Base-by-base conservation (phyloP, 1,284 basidiomycete species). In the Mycena citricolor region DNA sequence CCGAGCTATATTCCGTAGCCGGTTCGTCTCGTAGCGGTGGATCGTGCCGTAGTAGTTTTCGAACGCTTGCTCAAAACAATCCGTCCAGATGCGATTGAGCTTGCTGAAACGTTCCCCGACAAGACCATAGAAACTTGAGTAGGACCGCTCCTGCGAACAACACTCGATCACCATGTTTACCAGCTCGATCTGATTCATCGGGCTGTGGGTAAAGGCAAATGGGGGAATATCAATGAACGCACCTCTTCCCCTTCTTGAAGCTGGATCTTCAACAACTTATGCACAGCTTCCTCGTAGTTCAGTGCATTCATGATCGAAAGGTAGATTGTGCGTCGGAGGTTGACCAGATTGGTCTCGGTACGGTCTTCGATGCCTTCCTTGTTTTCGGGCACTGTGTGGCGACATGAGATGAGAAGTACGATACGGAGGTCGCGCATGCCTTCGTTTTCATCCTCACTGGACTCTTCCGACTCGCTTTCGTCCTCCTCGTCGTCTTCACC, bases 81-180 rank as follows among this genome's bases (percentile, higher is more conserved):
- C 91, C 32, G 86, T 89, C 94, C 95, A 99, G 8, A 90, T 77
- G 21, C 92, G 86, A 64, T 97, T 94, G 55, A 99, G 76, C 68
- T 97, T 97, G 73, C 90, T 90, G 70, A 99, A 94, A 10, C 95
- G 86, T 67, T 99, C 95, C 41, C 93, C 94, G 57, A 97, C 81
- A 25, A 97, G 82, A 16, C 95, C 95, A 62, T 95, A 99, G 73
- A 97, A 99, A 30, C 81, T 91, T 8, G 90, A 90, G 65, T 97
- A 99, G 0, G 95, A 94, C 4, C 95, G 87, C 64, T 99, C 95
- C 73, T 99, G 95, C 3, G 95, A 99, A 64, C 95, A 99, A 85
- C 95, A 99, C 62, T 99, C 95, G 65, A 99, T 88, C 49, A 99
- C 81, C 95, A 99, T 99, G 74, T 99, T 98, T 67, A 90, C 85